Percentiles rank a stretch among this genome's conserved stretches.
Conservation (phyloP, 495 filamentous ascomycete species). For the Polyplosphaeria fusca region DNA sequence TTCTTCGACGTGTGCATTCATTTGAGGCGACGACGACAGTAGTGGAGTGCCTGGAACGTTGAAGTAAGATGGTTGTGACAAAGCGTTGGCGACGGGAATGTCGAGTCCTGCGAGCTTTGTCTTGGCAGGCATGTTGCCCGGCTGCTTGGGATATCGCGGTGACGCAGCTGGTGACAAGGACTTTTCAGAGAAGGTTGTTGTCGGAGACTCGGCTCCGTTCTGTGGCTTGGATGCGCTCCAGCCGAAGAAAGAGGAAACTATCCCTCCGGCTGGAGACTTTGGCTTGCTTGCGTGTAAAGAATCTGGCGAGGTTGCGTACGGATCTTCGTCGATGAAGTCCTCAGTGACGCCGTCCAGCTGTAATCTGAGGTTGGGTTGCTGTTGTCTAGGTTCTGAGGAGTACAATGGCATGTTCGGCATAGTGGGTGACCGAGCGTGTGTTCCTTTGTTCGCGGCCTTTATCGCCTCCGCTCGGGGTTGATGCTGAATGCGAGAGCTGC, state of each 20-base stretch:
- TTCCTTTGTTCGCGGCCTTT: conserved; percentile 10
- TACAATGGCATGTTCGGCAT: conserved; percentile 41
- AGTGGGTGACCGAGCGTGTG: conserved; percentile 28
- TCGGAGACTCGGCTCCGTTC: conserved; percentile 58
- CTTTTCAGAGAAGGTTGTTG: conserved; percentile 61
- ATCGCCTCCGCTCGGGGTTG: conserved; percentile 14
- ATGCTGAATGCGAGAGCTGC: conserved; percentile 16
- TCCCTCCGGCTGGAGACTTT: conserved; percentile 57
- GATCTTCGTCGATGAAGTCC: conserved; percentile 32
- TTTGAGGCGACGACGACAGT: conserved; percentile 44
- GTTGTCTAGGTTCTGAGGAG: conserved; percentile 27
- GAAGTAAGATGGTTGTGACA: conserved; percentile 35
- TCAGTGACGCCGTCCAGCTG: conserved; percentile 37
- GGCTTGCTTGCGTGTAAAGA: conserved; percentile 44
- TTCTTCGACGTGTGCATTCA: conserved; percentile 59
- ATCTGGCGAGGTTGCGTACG: conserved; percentile 23
- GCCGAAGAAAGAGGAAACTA: conserved; percentile 67
- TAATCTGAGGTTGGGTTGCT: conserved; percentile 31
- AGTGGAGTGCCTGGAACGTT: conserved; percentile 42
- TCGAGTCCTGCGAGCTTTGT: conserved; percentile 42
- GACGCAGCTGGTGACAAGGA: conserved; percentile 59
- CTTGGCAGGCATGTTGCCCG: conserved; percentile 33
- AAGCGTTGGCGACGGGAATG: conserved; percentile 40
- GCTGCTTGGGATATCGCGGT: conserved; percentile 50
- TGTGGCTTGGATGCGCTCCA: conserved; percentile 57